Percentiles rank a stretch among this genome's conserved stretches.
These are phyloP conservation scores for Mikania micrantha DNA, from an alignment of 129 eudicot genomes.

Conservation along the genomic window DNA sequence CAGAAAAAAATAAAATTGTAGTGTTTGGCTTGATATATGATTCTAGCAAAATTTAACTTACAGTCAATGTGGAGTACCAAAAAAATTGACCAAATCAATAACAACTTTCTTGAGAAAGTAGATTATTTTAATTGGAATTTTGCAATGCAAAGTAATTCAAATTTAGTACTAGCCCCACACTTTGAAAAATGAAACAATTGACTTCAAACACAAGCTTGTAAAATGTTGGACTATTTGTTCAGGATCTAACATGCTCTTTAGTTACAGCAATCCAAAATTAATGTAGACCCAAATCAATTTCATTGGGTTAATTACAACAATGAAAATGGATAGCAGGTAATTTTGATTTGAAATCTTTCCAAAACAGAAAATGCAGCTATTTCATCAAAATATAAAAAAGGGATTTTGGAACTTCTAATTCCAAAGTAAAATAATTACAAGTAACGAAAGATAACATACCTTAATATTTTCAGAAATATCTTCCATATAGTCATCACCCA, in stretches of 20 bases:
- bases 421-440: not conserved
- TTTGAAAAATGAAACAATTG: not conserved
- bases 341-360: not conserved
- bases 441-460: slow-evolving; percentile 40
- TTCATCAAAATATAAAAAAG: not conserved
- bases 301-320: not conserved
- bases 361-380: not conserved
- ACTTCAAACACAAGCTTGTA: not conserved
- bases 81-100: slow-evolving; percentile 1
- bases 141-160: not conserved
- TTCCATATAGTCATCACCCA: slow-evolving; percentile 62
- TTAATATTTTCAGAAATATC: slow-evolving; percentile 64
- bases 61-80: not conserved
- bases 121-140: slow-evolving; percentile 2
- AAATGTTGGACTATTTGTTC: not conserved
- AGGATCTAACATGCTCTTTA: not conserved
- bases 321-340: not conserved
- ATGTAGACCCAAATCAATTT: slow-evolving; percentile 1
- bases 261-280: too few relatives aligned
- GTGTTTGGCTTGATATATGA: not conserved
- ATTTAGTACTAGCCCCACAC: not conserved
- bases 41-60: not conserved
- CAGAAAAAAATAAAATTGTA: not conserved
- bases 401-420: not conserved
- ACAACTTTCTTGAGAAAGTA: not conserved